These are phyloP conservation scores for Trichoderma breve DNA, from an alignment of 2,329 filamentous ascomycete genomes.

Conservation along the genomic window DNA sequence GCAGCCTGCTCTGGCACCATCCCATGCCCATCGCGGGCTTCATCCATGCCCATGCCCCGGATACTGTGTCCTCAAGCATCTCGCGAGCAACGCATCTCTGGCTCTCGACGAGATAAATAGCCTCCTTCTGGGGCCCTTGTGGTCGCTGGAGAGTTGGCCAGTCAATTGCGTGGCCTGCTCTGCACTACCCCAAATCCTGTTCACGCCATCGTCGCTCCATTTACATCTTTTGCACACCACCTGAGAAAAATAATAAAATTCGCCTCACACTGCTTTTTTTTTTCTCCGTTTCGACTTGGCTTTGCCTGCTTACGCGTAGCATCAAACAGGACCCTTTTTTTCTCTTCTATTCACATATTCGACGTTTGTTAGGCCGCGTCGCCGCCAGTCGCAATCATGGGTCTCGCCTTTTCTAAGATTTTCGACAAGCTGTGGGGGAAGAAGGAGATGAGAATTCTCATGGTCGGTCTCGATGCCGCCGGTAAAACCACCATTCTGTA, in stretches of 20 bases:
- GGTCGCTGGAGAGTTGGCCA: not conserved
- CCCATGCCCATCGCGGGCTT: constrained; percentile 2
- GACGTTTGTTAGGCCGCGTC: constrained; percentile 29
- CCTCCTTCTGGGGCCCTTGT: constrained; percentile 9
- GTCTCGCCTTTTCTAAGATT: constrained; percentile 95
- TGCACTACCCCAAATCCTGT: constrained; percentile 15
- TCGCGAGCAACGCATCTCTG: constrained; percentile 10
- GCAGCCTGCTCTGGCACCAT: constrained; percentile 19
- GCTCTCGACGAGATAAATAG: constrained; percentile 18
- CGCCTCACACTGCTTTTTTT: not conserved
- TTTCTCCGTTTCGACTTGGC: not conserved
- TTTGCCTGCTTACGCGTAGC: constrained; percentile 31
- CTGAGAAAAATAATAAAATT: constrained; percentile 22
- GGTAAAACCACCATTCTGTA: constrained; percentile 99
- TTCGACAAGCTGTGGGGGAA: constrained; percentile 97
- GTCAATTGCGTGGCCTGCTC: constrained; percentile 9
- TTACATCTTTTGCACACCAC: not conserved
- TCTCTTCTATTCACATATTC: constrained; percentile 19
- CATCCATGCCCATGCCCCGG: constrained; percentile 10
- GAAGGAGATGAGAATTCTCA: constrained; percentile 99
- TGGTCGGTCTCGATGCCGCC: constrained; percentile 98
- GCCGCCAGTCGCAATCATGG: constrained; percentile 71
- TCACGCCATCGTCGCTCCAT: constrained; percentile 16
- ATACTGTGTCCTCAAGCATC: constrained; percentile 29
- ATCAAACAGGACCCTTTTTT: constrained; percentile 31